Base-by-base conservation (phyloP, 352 stramenopile species). In the Pythium sukuiense region DNA sequence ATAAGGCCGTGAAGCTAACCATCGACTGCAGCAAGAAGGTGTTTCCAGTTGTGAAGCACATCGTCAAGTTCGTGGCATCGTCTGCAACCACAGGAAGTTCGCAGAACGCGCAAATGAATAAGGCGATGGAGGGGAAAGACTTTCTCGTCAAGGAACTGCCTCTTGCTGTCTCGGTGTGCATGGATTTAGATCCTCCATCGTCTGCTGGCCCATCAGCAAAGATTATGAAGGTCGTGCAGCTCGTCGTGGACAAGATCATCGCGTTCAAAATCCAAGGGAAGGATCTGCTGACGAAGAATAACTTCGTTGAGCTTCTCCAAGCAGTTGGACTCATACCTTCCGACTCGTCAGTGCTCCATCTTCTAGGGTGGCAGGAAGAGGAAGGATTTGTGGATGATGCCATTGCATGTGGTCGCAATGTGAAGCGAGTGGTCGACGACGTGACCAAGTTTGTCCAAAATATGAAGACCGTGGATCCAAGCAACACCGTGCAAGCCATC, bases 71-170 rank as follows among this genome's bases (percentile, higher is more conserved):
- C 26, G 56, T 77, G 24, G 65, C 72, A 14, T 65, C 65, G 7
- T 56, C 83, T n/a, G n/a, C 80, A 62, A 74, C 67, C 20, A 62
- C 30, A 1, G 26, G 29, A 9, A 55, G 27, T 26, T n/a, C 41
- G 3, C 26, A 37, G 12, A 39, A 55, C 24, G 65, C 80, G 6
- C 54, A 83, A 58, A 30, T 87, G 32, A 45, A 78, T 12, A 65
- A 59, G 12, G 61, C 80, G 52, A 41, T 87, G 26, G 71, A 71
- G 24, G 69, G 84, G 45, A 76, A 71, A 6, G 74, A 87, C 59
- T 80, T 84, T 27, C 70, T 81, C 1, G 65, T 76, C 0, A 70
- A 75, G 33, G 78, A 87, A 27, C 67, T 87, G 11, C 78, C 78
- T 1, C 45, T 77, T 2, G 74, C 72, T 20, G 70, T 87, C 41